A percentile compares a stretch with the other conserved stretches of the same genome.
These are phyloP conservation scores for Bombardia bombarda DNA, from an alignment of 495 filamentous ascomycete genomes.

Conservation along the genomic window DNA sequence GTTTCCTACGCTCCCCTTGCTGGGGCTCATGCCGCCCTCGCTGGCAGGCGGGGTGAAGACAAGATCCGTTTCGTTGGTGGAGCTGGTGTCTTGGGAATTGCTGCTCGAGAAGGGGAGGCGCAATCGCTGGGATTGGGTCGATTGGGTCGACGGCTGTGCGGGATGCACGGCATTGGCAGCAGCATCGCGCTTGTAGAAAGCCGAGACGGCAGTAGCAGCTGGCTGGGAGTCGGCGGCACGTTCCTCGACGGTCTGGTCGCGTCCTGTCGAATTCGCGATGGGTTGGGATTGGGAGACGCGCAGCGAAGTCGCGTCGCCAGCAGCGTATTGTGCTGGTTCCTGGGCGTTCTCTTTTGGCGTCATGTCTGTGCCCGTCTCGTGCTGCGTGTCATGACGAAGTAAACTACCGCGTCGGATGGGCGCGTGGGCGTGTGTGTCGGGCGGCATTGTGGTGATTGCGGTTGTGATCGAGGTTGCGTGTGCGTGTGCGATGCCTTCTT, in stretches of 20 bases:
- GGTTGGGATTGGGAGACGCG: not conserved
- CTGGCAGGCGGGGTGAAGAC: conserved; percentile 41
- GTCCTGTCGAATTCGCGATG: conserved; percentile 7
- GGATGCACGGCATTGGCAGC: too few relatives aligned
- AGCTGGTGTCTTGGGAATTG: conserved; percentile 35
- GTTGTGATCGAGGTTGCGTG: too few relatives aligned
- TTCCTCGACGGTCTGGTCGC: conserved; percentile 7
- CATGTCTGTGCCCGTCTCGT: too few relatives aligned
- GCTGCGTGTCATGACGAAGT: conserved; percentile 7
- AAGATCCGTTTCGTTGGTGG: conserved; percentile 33
- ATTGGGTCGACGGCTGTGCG: not conserved
- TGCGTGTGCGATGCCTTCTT: too few relatives aligned
- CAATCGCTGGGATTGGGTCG: conserved; percentile 13
- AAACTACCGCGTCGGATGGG: conserved; percentile 2
- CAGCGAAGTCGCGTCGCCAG: conserved; percentile 12
- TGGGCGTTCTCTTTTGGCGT: too few relatives aligned
- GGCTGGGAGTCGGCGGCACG: conserved; percentile 5
- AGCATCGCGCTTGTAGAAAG: not conserved
- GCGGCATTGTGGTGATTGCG: conserved; percentile 8
- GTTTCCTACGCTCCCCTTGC: conserved; percentile 21
- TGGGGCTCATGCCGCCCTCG: conserved; percentile 33
- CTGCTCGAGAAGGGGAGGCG: conserved; percentile 26
- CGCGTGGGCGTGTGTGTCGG: conserved; percentile 10
- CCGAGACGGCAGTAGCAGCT: conserved; percentile 1
- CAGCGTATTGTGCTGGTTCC: conserved; percentile 1